Evolutionary conservation across 768 basidiomycete genomes (phyloP).

Genomic region (Leucosporidium creatinivorum): DNA sequence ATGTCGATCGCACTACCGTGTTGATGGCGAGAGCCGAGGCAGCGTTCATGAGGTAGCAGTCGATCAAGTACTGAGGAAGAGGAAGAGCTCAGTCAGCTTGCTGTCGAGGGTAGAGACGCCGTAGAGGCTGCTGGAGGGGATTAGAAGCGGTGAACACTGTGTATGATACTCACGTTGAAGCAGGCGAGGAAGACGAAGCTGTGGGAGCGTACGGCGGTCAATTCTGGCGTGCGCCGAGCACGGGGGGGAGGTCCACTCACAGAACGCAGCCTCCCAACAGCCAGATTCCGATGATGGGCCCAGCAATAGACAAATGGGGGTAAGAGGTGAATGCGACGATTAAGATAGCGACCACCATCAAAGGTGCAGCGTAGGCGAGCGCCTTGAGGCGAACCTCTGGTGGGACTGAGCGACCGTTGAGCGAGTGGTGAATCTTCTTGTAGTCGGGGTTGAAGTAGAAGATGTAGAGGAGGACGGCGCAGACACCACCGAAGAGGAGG

Average conservation of each 20-base stretch:
- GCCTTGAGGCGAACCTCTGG: slow-evolving; percentile 37
- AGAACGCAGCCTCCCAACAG: slow-evolving; percentile 32
- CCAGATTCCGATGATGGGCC: slow-evolving; percentile 25
- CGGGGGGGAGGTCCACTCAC: slow-evolving; percentile 14
- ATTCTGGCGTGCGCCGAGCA: neutral
- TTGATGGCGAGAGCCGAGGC: slow-evolving; percentile 36
- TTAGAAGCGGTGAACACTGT: no score
- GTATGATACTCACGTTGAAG: slow-evolving; percentile 16
- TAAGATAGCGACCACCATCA: slow-evolving; percentile 13
- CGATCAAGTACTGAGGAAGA: no score
- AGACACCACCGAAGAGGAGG: slow-evolving; percentile 32
- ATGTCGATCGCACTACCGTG: slow-evolving; percentile 33
- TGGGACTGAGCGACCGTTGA: slow-evolving; percentile 27
- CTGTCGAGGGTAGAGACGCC: no score
- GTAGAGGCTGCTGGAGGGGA: no score
- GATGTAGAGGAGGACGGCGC: slow-evolving; percentile 24
- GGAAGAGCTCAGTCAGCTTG: no score
- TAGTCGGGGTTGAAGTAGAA: slow-evolving; percentile 32
- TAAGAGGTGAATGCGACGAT: slow-evolving; percentile 33
- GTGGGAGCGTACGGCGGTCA: no score
- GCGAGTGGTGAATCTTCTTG: neutral
- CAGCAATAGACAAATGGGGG: slow-evolving; percentile 13
- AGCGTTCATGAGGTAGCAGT: slow-evolving; percentile 17
- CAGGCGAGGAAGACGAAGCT: slow-evolving; percentile 29
- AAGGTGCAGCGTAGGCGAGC: slow-evolving; percentile 9